These are phyloP conservation scores for Monilinia fructigena DNA, from an alignment of 2,329 filamentous ascomycete species.

Conservation along the genomic window DNA sequence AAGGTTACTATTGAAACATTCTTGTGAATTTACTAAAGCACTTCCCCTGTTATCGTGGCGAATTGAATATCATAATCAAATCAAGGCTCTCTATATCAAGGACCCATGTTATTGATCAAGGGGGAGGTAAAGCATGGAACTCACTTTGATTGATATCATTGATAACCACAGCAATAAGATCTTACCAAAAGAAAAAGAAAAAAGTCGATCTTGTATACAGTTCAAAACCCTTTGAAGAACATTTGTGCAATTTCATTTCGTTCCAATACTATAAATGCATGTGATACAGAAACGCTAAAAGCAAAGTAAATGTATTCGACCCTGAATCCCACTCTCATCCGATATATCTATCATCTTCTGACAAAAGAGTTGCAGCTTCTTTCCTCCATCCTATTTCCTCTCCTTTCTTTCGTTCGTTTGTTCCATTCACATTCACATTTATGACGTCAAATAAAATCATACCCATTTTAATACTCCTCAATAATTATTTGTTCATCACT, in stretches of 20 bases:
- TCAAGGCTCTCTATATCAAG: background rate
- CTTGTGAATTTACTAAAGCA: too few relatives aligned
- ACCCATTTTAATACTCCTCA: slow-evolving; percentile 4
- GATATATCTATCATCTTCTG: background rate
- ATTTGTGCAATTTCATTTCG: background rate
- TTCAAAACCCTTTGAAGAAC: background rate
- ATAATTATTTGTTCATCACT: slow-evolving; percentile 3
- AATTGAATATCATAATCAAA: too few relatives aligned
- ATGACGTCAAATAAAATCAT: background rate
- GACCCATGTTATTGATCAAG: background rate
- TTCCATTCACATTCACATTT: slow-evolving; percentile 1
- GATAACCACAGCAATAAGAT: background rate
- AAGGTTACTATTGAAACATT: too few relatives aligned
- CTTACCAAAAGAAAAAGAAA: too few relatives aligned
- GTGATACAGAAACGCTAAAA: slow-evolving; percentile 20
- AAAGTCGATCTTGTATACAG: too few relatives aligned
- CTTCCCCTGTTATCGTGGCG: too few relatives aligned
- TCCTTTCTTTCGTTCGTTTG: background rate
- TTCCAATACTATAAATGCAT: slow-evolving; percentile 33
- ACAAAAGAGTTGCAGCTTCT: background rate
- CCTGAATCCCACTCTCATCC: background rate
- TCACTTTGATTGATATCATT: background rate
- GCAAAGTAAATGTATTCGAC: slow-evolving; percentile 38
- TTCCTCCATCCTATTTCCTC: background rate
- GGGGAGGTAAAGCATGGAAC: background rate